Percentiles rank a stretch among this genome's conserved stretches.
Evolutionary conservation across 441 rosid genomes (phyloP).

Genomic region (Gossypium davidsonii): DNA sequence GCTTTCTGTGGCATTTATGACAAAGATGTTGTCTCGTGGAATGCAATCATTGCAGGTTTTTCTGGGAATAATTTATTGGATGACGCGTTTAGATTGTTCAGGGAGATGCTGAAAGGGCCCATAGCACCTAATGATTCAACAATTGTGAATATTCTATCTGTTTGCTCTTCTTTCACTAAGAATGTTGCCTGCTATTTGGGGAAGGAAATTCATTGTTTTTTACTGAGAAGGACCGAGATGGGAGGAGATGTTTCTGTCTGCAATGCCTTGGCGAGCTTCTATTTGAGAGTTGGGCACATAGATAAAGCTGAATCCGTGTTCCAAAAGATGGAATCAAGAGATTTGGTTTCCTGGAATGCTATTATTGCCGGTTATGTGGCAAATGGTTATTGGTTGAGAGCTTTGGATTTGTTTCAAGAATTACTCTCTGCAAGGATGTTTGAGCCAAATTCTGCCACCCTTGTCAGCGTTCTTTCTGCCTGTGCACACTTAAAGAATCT

Average conservation of each 20-base stretch:
- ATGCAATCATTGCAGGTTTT: slow-evolving; percentile 79
- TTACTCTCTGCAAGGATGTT: slow-evolving; percentile 30
- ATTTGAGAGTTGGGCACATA: slow-evolving; percentile 49
- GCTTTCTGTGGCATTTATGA: slow-evolving; percentile 48
- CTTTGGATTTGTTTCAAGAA: slow-evolving; percentile 49
- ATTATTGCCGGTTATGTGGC: slow-evolving; percentile 65
- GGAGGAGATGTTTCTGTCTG: slow-evolving; percentile 44
- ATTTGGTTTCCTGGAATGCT: slow-evolving; percentile 84
- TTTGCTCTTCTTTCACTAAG: slow-evolving; percentile 45
- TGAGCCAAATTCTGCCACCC: slow-evolving; percentile 52
- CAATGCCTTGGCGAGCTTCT: slow-evolving; percentile 71
- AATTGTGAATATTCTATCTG: slow-evolving; percentile 50
- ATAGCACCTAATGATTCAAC: slow-evolving; percentile 55
- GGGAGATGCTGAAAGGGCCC: slow-evolving; percentile 45
- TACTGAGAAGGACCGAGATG: slow-evolving; percentile 43
- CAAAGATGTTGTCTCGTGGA: slow-evolving; percentile 88
- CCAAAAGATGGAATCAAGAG: slow-evolving; percentile 50
- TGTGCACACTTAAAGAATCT: slow-evolving; percentile 46
- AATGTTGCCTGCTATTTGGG: slow-evolving; percentile 38
- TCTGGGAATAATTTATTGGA: slow-evolving; percentile 51
- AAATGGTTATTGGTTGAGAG: slow-evolving; percentile 50
- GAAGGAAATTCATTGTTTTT: slow-evolving; percentile 59
- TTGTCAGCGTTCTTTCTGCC: slow-evolving; percentile 59
- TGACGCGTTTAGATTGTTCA: slow-evolving; percentile 50
- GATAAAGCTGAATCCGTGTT: slow-evolving; percentile 56